These are phyloP conservation scores for Boletus sp. DNA, from an alignment of 1,284 basidiomycete genomes.

Conservation along the genomic window DNA sequence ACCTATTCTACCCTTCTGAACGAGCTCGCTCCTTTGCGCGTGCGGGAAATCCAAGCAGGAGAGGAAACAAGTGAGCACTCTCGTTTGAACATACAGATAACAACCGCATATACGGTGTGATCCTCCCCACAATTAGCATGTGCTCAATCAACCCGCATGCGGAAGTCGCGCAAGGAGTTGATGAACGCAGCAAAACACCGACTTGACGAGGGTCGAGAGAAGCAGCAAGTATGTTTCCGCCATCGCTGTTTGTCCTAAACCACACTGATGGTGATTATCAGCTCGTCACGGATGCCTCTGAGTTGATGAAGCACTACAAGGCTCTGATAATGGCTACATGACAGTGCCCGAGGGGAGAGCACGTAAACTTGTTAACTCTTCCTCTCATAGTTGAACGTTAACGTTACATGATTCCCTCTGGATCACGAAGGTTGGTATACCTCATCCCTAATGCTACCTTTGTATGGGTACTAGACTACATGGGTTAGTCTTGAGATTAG, in stretches of 20 bases:
- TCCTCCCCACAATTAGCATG: conserved; percentile 30
- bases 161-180: conserved; percentile 36
- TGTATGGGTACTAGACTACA: conserved; percentile 4
- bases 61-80: conserved; percentile 36
- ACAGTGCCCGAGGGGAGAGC: background rate
- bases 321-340: conserved; percentile 33
- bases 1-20: conserved; percentile 34
- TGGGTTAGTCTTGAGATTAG: background rate
- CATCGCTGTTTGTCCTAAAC: background rate
- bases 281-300: conserved; percentile 41
- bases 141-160: conserved; percentile 32
- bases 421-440: background rate
- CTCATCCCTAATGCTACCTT: background rate
- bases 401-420: background rate
- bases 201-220: conserved; percentile 41
- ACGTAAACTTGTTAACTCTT: background rate
- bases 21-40: conserved; percentile 36
- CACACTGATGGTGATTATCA: conserved; percentile 19
- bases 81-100: background rate
- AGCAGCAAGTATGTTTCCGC: conserved; percentile 34
- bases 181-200: conserved; percentile 35
- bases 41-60: conserved; percentile 34
- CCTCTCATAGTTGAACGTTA: background rate
- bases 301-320: conserved; percentile 45
- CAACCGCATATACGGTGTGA: conserved; percentile 8